Evolutionary conservation across 2,329 filamentous ascomycete species (phyloP), one percentile per base, ranked within the genome.

Genomic region (Alternaria atra): DNA sequence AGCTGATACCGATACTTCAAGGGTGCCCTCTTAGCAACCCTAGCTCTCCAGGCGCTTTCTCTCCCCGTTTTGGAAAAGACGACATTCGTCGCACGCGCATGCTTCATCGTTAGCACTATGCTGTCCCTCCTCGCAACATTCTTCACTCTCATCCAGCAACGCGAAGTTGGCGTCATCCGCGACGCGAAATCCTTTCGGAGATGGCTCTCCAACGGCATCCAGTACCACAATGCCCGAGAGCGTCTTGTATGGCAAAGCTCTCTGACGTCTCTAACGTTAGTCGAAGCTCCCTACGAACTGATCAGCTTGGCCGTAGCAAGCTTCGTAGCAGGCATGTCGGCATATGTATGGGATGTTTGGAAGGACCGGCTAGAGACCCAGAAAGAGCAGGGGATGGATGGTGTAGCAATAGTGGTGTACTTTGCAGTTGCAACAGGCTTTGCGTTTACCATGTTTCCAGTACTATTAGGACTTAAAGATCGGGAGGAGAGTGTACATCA

Each of bases 61-160:
- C 55, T 70, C 8, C 66, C 68, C 3, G 12, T 29, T 0, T 42
- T 70, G 5, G 55, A 58, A 6, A 29, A 59, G 8, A 34, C 53
- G 2, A 59, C 52, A 13, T 69, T 67, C 55, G n/a, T 65, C 13
- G 57, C 46, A 15, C 57, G 65, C 29, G 54, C 52, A 5, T 32
- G 55, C 32, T 66, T 71, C 40, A 63, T 54, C 3, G 40, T 61
- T 17, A 61, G 60, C 35, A 47, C 61, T 2, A 58, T 65, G 43
- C 58, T 68, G 4, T 61, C 57, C 29, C 56, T 71, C 7, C 52
- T 69, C 23, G 54, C 68, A 15, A 64, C 63, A 1, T 71, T 68
- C 55, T 69, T 71, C 37, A 66, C 65, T 2, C 60, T 59, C 30
- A 55, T 69, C 7, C 68, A 71, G 53, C 67, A 71, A 34, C 60